phyloP scores from a whole-genome alignment of 2,329 filamentous ascomycete genomes.

The Aschersonia sp. region DNA sequence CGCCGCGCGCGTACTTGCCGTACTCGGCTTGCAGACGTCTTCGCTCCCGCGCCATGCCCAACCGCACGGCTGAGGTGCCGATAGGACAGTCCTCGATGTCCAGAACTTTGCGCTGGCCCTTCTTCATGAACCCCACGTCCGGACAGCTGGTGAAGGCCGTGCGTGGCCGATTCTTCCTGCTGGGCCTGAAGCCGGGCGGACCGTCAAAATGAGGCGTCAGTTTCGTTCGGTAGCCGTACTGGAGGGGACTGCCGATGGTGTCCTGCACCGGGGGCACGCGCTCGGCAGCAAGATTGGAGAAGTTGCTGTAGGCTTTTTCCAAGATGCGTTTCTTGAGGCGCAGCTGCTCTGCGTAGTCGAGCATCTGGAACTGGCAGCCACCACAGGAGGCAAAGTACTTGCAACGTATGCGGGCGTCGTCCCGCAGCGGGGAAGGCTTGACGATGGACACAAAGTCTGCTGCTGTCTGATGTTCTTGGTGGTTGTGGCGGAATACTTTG shows the following conservation, averaged over 20 bases:
- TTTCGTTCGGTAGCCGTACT: slow-evolving; percentile 93
- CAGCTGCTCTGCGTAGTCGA: slow-evolving; percentile 77
- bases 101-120: slow-evolving; percentile 64
- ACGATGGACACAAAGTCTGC: slow-evolving; percentile 73
- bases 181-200: slow-evolving; percentile 40
- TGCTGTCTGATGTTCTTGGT: slow-evolving; percentile 51
- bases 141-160: slow-evolving; percentile 48
- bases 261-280: slow-evolving; percentile 63
- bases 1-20: slow-evolving; percentile 60
- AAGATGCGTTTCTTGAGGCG: slow-evolving; percentile 73
- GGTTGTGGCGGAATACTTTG: slow-evolving; percentile 63
- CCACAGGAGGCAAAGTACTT: slow-evolving; percentile 78
- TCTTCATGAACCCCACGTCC: slow-evolving; percentile 79
- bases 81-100: slow-evolving; percentile 98
- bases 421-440: slow-evolving; percentile 58
- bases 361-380: slow-evolving; percentile 96
- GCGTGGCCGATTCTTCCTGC: slow-evolving; percentile 30
- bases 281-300: slow-evolving; percentile 66
- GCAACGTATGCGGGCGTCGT: slow-evolving; percentile 66
- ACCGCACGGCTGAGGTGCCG: slow-evolving; percentile 70
- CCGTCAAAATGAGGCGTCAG: slow-evolving; percentile 92
- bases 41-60: slow-evolving; percentile 69
- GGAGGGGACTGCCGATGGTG: slow-evolving; percentile 78
- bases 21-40: slow-evolving; percentile 58
- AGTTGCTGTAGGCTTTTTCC: slow-evolving; percentile 83